Evolutionary conservation across 768 basidiomycete species (phyloP), one percentile per base, ranked within the genome.

Genomic region (Suillus alpinus): DNA sequence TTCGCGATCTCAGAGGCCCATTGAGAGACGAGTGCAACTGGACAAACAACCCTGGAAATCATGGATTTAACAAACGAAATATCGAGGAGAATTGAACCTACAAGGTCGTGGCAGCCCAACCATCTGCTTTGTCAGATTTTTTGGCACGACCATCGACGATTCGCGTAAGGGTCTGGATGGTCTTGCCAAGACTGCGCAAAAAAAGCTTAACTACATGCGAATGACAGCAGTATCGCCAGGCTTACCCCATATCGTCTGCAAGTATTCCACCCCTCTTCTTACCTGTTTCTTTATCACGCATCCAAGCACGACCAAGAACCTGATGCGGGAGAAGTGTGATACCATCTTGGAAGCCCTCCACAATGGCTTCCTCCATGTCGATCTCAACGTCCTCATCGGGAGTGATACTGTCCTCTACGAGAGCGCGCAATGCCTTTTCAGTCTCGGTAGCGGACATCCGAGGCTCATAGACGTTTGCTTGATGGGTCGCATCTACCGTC

Each of bases 191-290:
- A 61, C 89, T 91, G 57, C 6, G 20, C 37, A 62, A 56, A 43
- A n/a, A 36, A 46, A 10, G 10, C 5, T 18, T 55, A 13, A 39
- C 3, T 39, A 39, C 23, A 26, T 16, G 26, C 23, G 23, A 55
- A 18, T 29, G 18, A 18, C 3, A 26, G 16, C 26, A 47, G 62
- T 37, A 62, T 13, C 18, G 49, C 4, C 12, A 1, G 23, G 65
- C 80, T 53, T 66, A 89, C 90, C 90, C 91, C 89, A 92, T 92
- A 68, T 92, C 92, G 71, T 98, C 95, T 5, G 94, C 94, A 14
- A 97, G 76, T 65, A 98, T 94, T 0, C 96, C 96, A 1, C 96
- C 95, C 7, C 68, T 77, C 65, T 88, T 86, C 74, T 92, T 92
- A 36, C 85, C 87, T 8, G 80, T 73, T 74, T 98, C 96, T 20